Evolutionary conservation across 148 eudicot species (phyloP), one percentile per base, ranked within the genome.

Genomic region (Silene conica): DNA sequence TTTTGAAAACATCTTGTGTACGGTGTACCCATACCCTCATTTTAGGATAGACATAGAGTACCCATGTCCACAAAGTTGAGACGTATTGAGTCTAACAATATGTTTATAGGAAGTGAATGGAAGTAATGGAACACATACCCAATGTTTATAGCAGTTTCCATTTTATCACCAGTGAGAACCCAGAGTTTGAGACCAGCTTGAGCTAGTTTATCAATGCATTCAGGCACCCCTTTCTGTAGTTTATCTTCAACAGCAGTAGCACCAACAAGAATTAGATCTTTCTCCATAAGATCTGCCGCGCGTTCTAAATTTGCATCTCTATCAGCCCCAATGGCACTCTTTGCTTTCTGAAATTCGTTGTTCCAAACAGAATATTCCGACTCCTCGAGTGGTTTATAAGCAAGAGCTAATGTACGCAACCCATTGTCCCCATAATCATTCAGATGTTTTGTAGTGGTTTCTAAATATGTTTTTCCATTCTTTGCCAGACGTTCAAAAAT

Each of bases 151-250:
- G 99, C 99, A 69, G 99, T 95, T 87, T 95, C 99, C 97, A 95
- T 90, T 84, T 95, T 95, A 81, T 95, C 99, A 56, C 99, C 99
- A 13, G 99, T 95, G 69, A 95, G 89, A 83, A 95, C 99, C 99
- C 99, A 95, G 62, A 95, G 78, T 88, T 95, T 95, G 67, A 95
- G 90, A 80, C 99, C 99, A 71, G 99, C 99, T 84, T 95, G 93
- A 28, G 99, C 97, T 68, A 95, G 86, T 85, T 95, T 95, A 82
- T 95, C 99, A 23, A 95, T 95, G 79, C 99, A 92, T 70, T 90
- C 89, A 78, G 98, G 93, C 73, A 95, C 98, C 80, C 98, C 98
- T 70, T 83, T 80, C 84, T 94, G 98, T 68, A 94, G 83, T 83
- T 94, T 94, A 81, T 94, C 98, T 78, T 94, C 98, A 14, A 94